Conservation (phyloP, 2,329 filamentous ascomycete species). For the Aspergillus alliaceus region DNA sequence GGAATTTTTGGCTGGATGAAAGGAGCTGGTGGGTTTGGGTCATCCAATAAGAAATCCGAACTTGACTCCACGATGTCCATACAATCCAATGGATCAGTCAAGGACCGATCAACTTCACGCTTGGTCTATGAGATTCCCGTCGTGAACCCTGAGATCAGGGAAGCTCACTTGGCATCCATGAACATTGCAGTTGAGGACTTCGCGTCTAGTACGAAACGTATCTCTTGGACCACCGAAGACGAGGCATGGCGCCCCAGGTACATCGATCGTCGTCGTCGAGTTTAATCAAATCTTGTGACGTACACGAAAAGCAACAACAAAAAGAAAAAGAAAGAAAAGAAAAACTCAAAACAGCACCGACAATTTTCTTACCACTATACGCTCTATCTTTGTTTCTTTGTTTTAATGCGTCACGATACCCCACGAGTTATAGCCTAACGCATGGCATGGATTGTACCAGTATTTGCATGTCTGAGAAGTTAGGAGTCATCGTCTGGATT, state of each 20-base stretch:
- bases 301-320: background rate
- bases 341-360: background rate
- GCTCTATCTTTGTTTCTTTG: conserved; percentile 1
- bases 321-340: background rate
- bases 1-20: conserved; percentile 45
- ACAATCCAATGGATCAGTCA: conserved; percentile 6
- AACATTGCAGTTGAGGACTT: conserved; percentile 15
- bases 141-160: conserved; percentile 7
- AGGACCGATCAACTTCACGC: conserved; percentile 16
- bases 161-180: conserved; percentile 5
- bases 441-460: conserved; percentile 2
- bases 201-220: conserved; percentile 13
- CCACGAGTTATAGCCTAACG: conserved; percentile 12
- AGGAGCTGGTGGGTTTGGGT: conserved; percentile 26
- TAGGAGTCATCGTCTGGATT: background rate
- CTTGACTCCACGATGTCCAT: conserved; percentile 5
- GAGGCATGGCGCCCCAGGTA: conserved; percentile 29
- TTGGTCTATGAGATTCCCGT: conserved; percentile 16
- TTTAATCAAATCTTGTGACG: background rate
- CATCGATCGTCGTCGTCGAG: conserved; percentile 26
- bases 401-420: conserved; percentile 19
- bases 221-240: conserved; percentile 11
- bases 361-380: background rate
- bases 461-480: conserved; percentile 3
- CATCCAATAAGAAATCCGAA: conserved; percentile 20